Base-by-base conservation (phyloP, 208 protist species). In the Trypanosoma cruzi region DNA sequence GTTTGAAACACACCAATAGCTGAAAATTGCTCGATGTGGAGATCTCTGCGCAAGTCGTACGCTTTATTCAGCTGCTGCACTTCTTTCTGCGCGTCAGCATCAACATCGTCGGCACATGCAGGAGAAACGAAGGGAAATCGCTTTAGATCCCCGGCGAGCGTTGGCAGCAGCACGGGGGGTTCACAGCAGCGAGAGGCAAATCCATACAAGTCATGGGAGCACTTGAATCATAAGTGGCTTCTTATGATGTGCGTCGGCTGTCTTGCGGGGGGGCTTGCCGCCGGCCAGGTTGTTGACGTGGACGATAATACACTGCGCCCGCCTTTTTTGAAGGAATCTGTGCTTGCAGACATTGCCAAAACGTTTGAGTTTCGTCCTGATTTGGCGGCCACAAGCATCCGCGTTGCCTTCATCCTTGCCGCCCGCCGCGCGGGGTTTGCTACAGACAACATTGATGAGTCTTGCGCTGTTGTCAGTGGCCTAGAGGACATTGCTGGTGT, bases 141-240 rank as follows among this genome's bases (percentile, higher is more conserved):
- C 42, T 90, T 93, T 53, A 83, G 65, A 18, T 77, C 80, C 18
- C 75, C 84, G 2, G 76, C 77, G 5, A 82, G 89, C 46, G 71
- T 82, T n/a, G 80, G 84, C 31, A 48, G 75, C 14, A 82, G 82
- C 18, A 65, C 85, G 2, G 48, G 63, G 14, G 75, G 64, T 29
- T 65, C 73, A 34, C 55, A 70, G 57, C 75, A 80, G 18, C 32
- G 18, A 13, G 53, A 86, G 55, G 89, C 89, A 37, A 95, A 95
- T 53, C 89, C 89, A 16, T 95, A 83, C 80, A 95, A 95, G 70
- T 95, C 89, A 37, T 92, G 89, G 86, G 80, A 92, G 64, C 89
- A 95, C 71, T 65, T 95, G 53, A 95, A 77, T 62, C 89, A 95
- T 78, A 89, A 71, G 44, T 95, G 86, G 89, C 77, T 95, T 13